These are phyloP conservation scores for Zymoseptoria tritici DNA, from an alignment of 2,329 filamentous ascomycete genomes.

Conservation along the genomic window DNA sequence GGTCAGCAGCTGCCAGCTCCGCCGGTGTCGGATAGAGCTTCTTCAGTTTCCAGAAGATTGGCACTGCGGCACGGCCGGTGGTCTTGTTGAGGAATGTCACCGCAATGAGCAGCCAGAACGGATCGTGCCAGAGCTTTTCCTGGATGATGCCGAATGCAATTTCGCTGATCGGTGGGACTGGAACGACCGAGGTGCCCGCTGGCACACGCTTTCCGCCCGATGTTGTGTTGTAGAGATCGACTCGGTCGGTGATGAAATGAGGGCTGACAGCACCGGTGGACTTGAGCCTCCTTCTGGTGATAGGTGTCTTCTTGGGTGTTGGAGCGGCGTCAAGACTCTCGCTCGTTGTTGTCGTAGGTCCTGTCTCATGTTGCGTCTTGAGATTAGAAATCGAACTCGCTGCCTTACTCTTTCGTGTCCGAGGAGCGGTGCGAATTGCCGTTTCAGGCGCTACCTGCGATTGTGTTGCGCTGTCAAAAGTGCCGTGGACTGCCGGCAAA, in stretches of 20 bases:
- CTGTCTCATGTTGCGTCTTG: not conserved
- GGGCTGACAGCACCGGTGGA: constrained; percentile 21
- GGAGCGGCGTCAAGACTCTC: not conserved
- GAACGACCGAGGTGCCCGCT: constrained; percentile 39
- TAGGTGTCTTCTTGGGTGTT: constrained; percentile 1
- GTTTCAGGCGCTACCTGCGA: not conserved
- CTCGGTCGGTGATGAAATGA: constrained; percentile 24
- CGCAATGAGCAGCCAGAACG: constrained; percentile 74
- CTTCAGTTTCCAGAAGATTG: constrained; percentile 64
- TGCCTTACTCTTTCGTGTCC: not conserved
- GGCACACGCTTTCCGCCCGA: constrained; percentile 14
- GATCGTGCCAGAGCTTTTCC: constrained; percentile 65
- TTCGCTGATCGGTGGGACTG: constrained; percentile 60
- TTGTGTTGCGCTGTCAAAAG: not conserved
- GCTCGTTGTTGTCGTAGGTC: not conserved
- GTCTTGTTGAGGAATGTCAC: constrained; percentile 83
- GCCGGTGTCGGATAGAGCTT: constrained; percentile 59
- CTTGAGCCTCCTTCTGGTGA: constrained; percentile 11
- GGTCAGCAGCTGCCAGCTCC: constrained; percentile 52
- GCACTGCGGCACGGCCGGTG: constrained; percentile 64
- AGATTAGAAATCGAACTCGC: not conserved
- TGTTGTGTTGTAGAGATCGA: constrained; percentile 24
- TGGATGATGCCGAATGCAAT: constrained; percentile 72
- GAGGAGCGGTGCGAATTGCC: not conserved
- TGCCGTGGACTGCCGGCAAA: not conserved